Percentiles rank a stretch among this genome's conserved stretches.
These are phyloP conservation scores for Saturnispora galanensis DNA, from an alignment of 805 yeast species.

Conservation along the genomic window DNA sequence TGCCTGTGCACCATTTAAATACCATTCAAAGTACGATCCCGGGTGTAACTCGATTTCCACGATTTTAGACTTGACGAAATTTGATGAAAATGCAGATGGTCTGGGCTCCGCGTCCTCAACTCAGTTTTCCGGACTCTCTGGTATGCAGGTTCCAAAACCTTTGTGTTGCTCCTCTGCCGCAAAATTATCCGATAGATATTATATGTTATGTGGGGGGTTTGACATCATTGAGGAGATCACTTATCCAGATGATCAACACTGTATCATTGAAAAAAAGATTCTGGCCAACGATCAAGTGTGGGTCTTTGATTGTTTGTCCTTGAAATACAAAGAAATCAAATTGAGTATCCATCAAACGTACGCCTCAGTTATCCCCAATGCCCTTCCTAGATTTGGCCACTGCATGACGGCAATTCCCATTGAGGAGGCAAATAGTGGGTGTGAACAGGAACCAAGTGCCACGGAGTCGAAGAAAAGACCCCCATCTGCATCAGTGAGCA, in stretches of 20 bases:
- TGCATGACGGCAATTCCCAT: constrained; percentile 17
- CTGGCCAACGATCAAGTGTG: constrained; percentile 40
- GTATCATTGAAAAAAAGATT: constrained; percentile 27
- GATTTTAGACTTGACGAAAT: constrained; percentile 11
- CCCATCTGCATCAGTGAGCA: no score
- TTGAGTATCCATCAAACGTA: constrained; percentile 24
- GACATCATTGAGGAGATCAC: constrained; percentile 29
- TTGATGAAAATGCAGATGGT: not conserved
- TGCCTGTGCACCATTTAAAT: constrained; percentile 29
- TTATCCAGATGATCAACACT: constrained; percentile 25
- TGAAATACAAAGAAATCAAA: constrained; percentile 39
- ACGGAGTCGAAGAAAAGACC: not conserved
- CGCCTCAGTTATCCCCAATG: constrained; percentile 18
- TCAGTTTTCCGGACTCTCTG: not conserved
- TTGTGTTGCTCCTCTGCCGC: constrained; percentile 39
- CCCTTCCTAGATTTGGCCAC: constrained; percentile 28
- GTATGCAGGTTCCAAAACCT: constrained; percentile 36
- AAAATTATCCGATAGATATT: constrained; percentile 44
- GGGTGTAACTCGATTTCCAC: constrained; percentile 30
- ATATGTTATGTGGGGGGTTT: constrained; percentile 65
- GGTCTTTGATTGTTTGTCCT: constrained; percentile 44
- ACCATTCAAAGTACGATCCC: constrained; percentile 29
- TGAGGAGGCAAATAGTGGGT: constrained; percentile 19
- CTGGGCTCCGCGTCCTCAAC: not conserved
- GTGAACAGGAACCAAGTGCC: not conserved